Evolutionary conservation across 2,329 filamentous ascomycete genomes (phyloP).

Genomic region (Exophiala xenobiotica): DNA sequence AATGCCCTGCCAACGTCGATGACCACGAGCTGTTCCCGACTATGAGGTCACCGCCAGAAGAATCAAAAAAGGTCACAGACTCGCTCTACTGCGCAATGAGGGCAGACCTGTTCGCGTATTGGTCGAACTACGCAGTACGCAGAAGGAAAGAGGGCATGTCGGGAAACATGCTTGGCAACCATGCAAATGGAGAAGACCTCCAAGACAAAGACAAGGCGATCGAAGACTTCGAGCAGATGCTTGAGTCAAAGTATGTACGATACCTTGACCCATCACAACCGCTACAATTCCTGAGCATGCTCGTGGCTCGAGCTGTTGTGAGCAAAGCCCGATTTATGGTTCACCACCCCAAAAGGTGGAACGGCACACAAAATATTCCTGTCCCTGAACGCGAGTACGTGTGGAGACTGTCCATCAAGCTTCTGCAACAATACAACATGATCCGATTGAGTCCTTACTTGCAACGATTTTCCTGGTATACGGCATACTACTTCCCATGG

Average conservation of each 20-base stretch:
- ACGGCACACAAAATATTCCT: conserved; percentile 32
- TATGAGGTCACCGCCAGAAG: conserved; percentile 14
- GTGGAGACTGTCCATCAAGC: conserved; percentile 33
- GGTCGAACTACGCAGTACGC: neutral
- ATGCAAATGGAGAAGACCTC: conserved; percentile 3
- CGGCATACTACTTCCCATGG: conserved; percentile 37
- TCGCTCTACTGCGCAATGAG: conserved; percentile 20
- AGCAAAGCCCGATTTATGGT: conserved; percentile 40
- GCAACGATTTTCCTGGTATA: conserved; percentile 37
- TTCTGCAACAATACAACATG: conserved; percentile 42
- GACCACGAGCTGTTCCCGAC: conserved; percentile 57
- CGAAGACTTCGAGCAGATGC: conserved; percentile 32
- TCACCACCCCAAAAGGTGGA: conserved; percentile 37
- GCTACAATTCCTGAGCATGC: conserved; percentile 41
- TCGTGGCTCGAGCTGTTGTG: conserved; percentile 45
- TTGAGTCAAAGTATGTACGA: conserved; percentile 37
- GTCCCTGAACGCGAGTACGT: conserved; percentile 33
- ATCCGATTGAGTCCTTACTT: conserved; percentile 36
- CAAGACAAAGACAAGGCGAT: conserved; percentile 29
- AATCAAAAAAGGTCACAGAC: conserved; percentile 20
- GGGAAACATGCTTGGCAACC: neutral
- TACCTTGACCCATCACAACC: conserved; percentile 39
- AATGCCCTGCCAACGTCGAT: conserved; percentile 56
- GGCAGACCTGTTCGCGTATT: conserved; percentile 17
- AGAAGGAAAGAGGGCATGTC: conserved; percentile 1